A percentile compares a stretch with the other conserved stretches of the same genome.
Evolutionary conservation across 106 monocot genomes (phyloP).

Genomic region (Gastrodia elata): DNA sequence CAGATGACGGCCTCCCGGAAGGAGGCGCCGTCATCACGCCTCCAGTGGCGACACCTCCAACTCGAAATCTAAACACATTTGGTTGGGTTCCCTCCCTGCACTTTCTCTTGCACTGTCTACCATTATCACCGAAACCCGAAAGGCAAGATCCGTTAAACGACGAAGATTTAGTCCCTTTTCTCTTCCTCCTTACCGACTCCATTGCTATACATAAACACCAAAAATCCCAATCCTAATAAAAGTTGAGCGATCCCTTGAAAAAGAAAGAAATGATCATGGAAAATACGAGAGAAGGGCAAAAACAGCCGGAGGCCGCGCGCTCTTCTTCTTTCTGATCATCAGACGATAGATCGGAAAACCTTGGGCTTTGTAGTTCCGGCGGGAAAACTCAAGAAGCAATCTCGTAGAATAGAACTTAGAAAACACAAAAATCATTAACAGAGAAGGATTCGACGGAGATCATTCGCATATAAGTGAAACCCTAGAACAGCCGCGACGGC

Average conservation of each 20-base stretch:
- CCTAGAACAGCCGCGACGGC: background rate
- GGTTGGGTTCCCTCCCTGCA: slow-evolving; percentile 2
- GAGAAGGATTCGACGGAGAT: background rate
- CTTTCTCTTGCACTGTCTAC: slow-evolving; percentile 31
- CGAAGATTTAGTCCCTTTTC: slow-evolving; percentile 30
- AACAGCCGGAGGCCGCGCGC: background rate
- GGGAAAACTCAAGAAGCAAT: slow-evolving; percentile 1
- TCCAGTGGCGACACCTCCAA: slow-evolving; percentile 6
- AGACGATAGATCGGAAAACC: background rate
- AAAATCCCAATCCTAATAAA: background rate
- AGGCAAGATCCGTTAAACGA: slow-evolving; percentile 16
- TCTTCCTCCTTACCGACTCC: slow-evolving; percentile 30
- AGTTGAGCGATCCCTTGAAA: background rate
- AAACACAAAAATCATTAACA: background rate
- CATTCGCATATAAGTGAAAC: background rate
- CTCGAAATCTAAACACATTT: slow-evolving; percentile 16
- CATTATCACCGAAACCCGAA: slow-evolving; percentile 10
- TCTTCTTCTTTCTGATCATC: slow-evolving; percentile 6
- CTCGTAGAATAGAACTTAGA: background rate
- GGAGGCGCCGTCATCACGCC: slow-evolving; percentile 54
- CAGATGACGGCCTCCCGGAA: slow-evolving; percentile 28
- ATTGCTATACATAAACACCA: slow-evolving; percentile 1
- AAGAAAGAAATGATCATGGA: background rate
- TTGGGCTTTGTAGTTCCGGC: background rate
- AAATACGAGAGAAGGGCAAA: background rate